Evolutionary conservation across 345 rosid species (phyloP).

Genomic region (Citrus medica): DNA sequence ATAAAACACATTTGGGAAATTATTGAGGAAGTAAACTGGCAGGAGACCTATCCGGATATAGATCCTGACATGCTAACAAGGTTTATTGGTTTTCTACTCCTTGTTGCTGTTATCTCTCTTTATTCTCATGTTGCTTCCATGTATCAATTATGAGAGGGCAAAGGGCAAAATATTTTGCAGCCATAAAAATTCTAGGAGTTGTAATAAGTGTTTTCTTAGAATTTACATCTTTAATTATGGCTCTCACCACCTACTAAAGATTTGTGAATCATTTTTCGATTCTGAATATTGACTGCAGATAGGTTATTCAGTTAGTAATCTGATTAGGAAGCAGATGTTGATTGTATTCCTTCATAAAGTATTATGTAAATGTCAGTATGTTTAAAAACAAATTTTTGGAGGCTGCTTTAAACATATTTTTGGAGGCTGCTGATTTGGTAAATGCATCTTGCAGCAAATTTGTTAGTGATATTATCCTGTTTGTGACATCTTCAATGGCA

Average conservation of each 20-base stretch:
- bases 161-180: neutral
- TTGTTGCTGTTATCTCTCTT: neutral
- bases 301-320: neutral
- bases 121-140: neutral
- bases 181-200: neutral
- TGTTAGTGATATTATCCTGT: constrained; percentile 80
- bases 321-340: neutral
- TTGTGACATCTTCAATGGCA: constrained; percentile 89
- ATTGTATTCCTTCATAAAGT: neutral
- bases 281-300: neutral
- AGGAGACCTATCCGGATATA: constrained; percentile 67
- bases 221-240: neutral
- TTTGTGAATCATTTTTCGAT: neutral
- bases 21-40: constrained; percentile 81
- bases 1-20: constrained; percentile 72
- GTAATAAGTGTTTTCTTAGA: no score
- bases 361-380: neutral
- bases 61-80: constrained; percentile 93
- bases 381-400: neutral
- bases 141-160: neutral
- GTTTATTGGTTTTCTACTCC: constrained; percentile 33
- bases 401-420: no score
- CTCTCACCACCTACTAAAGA: neutral
- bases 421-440: constrained; percentile 13
- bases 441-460: constrained; percentile 67